Percentiles rank a stretch among this genome's conserved stretches.
phyloP scores from a whole-genome alignment of 495 filamentous ascomycete species.

The Aspergillus wentii region DNA sequence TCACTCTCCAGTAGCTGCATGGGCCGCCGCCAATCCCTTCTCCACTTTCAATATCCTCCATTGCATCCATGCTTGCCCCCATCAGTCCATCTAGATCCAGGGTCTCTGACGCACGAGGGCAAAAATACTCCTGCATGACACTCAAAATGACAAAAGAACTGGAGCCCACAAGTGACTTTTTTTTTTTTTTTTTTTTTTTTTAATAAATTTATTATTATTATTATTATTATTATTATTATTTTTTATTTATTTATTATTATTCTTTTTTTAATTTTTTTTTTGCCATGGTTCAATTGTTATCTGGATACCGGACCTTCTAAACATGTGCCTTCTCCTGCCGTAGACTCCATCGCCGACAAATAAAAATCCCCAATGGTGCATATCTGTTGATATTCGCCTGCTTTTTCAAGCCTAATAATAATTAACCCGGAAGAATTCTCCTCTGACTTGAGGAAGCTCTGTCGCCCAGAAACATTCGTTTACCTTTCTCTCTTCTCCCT shows the following conservation, averaged over 20 bases:
- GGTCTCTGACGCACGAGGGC: conserved; percentile 29
- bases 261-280: conserved; percentile 12
- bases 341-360: conserved; percentile 12
- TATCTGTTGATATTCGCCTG: conserved; percentile 10
- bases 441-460: conserved; percentile 5
- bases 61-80: neutral
- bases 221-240: conserved; percentile 8
- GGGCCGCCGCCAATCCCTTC: conserved; percentile 28
- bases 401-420: conserved; percentile 5
- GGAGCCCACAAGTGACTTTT: conserved; percentile 14
- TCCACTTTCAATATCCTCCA: conserved; percentile 19
- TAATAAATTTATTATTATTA: conserved; percentile 8
- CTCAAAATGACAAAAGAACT: conserved; percentile 28
- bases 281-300: conserved; percentile 17
- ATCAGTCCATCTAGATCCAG: conserved; percentile 32
- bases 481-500: conserved; percentile 5
- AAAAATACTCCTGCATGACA: conserved; percentile 31
- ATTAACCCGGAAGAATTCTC: conserved; percentile 12
- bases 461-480: conserved; percentile 14
- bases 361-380: conserved; percentile 20
- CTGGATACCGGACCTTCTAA: conserved; percentile 15
- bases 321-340: conserved; percentile 21
- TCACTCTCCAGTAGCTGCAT: conserved; percentile 22
- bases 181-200: conserved; percentile 6
- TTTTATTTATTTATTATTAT: conserved; percentile 10